Conservation (phyloP, 2,329 filamentous ascomycete genomes). For the Sclerotinia subarctica region DNA sequence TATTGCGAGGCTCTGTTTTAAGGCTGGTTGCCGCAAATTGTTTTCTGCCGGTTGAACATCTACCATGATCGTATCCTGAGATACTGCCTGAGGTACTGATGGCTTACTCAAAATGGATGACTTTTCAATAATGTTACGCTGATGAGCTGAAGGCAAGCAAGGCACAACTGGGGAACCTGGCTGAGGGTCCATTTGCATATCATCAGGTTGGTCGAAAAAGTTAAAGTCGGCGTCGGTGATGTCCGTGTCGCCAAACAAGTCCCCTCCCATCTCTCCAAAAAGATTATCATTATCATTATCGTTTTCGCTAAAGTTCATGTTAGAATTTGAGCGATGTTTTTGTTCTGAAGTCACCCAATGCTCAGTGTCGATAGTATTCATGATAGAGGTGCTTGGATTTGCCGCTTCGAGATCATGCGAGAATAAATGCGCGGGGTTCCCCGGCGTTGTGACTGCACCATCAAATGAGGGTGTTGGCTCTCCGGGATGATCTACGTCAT, state of each 20-base stretch:
- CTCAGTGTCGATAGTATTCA: constrained; percentile 30
- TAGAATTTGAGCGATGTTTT: constrained; percentile 29
- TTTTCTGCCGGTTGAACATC: background rate
- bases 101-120: background rate
- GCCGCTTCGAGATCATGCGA: constrained; percentile 42
- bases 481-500: constrained; percentile 54
- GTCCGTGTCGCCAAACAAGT: constrained; percentile 61
- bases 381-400: constrained; percentile 21
- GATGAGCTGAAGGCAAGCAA: constrained; percentile 1
- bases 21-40: too few relatives aligned
- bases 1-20: background rate
- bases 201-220: constrained; percentile 68
- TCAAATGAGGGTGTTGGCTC: constrained; percentile 57
- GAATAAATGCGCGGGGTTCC: constrained; percentile 40
- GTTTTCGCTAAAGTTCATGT: constrained; percentile 32
- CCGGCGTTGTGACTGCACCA: constrained; percentile 54
- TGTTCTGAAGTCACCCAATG: constrained; percentile 33
- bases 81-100: background rate
- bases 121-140: constrained; percentile 16
- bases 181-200: constrained; percentile 26
- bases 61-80: constrained; percentile 14
- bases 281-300: constrained; percentile 46
- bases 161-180: background rate
- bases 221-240: constrained; percentile 82
- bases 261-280: constrained; percentile 66